Base-by-base conservation (phyloP, 495 filamentous ascomycete genomes). In the Penicilliopsis zonata region DNA sequence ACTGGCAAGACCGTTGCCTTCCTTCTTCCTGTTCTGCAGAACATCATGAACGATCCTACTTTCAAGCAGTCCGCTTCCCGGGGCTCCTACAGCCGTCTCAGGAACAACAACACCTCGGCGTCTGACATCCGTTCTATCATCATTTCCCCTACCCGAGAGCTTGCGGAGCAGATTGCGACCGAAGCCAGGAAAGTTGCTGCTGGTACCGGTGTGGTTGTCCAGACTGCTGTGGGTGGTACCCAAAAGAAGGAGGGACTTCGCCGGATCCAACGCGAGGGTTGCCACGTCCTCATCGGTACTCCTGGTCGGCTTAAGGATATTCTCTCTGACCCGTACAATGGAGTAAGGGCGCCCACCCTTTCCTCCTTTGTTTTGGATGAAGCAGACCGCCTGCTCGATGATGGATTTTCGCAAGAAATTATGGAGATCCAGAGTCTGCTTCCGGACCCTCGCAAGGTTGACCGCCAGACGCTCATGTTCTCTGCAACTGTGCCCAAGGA, bases 141-240 rank as follows among this genome's bases (percentile, higher is more conserved):
- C 48, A 75, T 98, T 38, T 96, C 92, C 0, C 90, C 90, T 6
- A 98, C 90, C 13, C 74, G 90, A 36, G 90, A 98, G 58, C 68
- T 98, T 39, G 90, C 90, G 3, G 84, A 94, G 52, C 90, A 98
- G 59, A 96, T 98, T 42, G 82, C 79, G 8, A 72, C 57, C 0
- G 90, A 98, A 49, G 86, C 90, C 2, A 57, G 39, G 26, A 88
- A 77, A 49, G 47, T 95, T n/a, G 68, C 70, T 3, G 25, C 23
- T 5, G 59, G 67, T 33, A 92, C 83, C 0, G 72, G 75, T 5
- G 52, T 98, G 19, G 54, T 78, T 13, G 78, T 93, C 15, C 86
- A 94, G 55, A 72, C 74, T 23, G 92, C 86, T 22, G 90, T 96
- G 8, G 90, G 90, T 48, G 90, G 90, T 12, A 86, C 82, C 0